phyloP scores from a whole-genome alignment of 805 yeast genomes.

The Candida alai region DNA sequence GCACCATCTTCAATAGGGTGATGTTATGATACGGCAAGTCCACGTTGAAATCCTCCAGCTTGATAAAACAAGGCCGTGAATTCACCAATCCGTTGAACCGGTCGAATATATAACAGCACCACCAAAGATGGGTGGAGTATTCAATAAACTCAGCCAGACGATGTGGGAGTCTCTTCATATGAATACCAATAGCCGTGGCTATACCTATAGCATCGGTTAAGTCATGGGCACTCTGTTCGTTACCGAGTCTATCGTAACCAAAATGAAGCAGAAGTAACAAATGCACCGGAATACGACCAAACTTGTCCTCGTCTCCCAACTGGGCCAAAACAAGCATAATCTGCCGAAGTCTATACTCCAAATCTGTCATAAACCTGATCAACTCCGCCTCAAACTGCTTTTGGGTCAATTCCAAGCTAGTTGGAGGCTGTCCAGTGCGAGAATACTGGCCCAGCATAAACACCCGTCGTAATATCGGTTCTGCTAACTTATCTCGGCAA shows the following conservation, averaged over 20 bases:
- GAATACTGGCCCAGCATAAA: constrained; percentile 13
- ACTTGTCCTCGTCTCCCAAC: constrained; percentile 29
- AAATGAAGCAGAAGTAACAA: constrained; percentile 24
- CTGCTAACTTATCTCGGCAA: constrained; percentile 24
- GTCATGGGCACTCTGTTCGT: constrained; percentile 29
- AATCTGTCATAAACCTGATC: constrained; percentile 16
- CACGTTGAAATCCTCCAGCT: constrained; percentile 29
- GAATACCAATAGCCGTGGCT: constrained; percentile 23
- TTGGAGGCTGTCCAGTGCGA: constrained; percentile 2
- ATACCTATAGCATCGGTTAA: constrained; percentile 25
- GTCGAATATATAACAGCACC: constrained; percentile 31
- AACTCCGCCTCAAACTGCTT: constrained; percentile 5
- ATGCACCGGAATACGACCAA: constrained; percentile 19
- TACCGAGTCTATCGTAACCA: constrained; percentile 23
- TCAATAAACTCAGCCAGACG: constrained; percentile 9
- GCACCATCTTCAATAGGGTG: constrained; percentile 22
- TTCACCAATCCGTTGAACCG: constrained; percentile 28
- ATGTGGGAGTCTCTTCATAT: constrained; percentile 18
- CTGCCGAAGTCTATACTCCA: constrained; percentile 34
- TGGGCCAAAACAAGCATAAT: constrained; percentile 23
- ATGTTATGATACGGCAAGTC: constrained; percentile 26
- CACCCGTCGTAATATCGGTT: constrained; percentile 20
- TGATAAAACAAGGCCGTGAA: constrained; percentile 24
- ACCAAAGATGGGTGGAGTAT: constrained; percentile 28
- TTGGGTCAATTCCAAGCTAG: constrained; percentile 1